Conservation (phyloP, 495 filamentous ascomycete genomes). For the Penicillium egyptiacum region DNA sequence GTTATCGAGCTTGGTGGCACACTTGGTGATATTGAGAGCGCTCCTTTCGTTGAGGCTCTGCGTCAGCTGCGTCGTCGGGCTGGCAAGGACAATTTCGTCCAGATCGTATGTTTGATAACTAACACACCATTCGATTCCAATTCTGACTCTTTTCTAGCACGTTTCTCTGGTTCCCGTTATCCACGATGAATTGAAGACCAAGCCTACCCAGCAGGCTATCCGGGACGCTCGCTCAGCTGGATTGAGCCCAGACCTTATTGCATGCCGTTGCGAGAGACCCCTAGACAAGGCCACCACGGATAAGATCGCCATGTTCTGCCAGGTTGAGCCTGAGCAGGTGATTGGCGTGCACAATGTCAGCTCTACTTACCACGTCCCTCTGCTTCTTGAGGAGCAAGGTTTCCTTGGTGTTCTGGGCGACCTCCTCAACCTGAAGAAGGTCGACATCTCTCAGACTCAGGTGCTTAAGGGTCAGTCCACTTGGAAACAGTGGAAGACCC, state of each 20-base stretch:
- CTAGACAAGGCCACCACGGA: conserved; percentile 73
- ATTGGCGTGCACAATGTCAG: conserved; percentile 81
- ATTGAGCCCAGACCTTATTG: conserved; percentile 86
- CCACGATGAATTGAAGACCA: conserved; percentile 81
- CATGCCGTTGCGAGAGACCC: conserved; percentile 79
- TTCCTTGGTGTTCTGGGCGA: conserved; percentile 60
- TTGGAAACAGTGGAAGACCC: conserved; percentile 73
- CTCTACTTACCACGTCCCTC: conserved; percentile 87
- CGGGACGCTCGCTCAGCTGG: conserved; percentile 77
- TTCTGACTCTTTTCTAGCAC: conserved; percentile 9
- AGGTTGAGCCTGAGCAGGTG: conserved; percentile 77
- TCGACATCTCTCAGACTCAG: conserved; percentile 31
- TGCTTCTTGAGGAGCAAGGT: conserved; percentile 80
- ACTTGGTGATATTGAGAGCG: conserved; percentile 88
- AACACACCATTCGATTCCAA: conserved; percentile 40
- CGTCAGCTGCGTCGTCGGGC: conserved; percentile 69
- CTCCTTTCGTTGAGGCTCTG: conserved; percentile 86
- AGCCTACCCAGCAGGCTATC: conserved; percentile 91
- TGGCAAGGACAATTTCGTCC: conserved; percentile 78
- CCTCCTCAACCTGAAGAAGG: conserved; percentile 36
- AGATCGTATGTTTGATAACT: conserved; percentile 75
- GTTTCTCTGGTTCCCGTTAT: conserved; percentile 37
- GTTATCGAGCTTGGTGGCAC: conserved; percentile 76
- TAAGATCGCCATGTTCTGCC: conserved; percentile 86
- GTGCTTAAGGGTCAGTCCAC: conserved; percentile 53